phyloP scores from a whole-genome alignment of 768 basidiomycete genomes.

The Sistotremastrum suecicum region DNA sequence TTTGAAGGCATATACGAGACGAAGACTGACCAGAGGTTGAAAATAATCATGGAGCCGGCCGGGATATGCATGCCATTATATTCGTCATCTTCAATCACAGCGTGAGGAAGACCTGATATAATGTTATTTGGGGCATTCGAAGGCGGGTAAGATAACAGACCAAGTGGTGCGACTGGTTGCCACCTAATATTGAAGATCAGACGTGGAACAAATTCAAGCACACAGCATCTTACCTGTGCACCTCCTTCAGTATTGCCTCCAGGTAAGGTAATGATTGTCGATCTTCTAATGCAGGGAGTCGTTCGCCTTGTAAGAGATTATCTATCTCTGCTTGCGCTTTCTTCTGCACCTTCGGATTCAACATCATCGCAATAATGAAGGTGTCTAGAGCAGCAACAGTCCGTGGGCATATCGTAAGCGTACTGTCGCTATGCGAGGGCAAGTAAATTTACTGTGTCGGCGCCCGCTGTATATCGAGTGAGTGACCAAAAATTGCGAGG shows the following conservation, averaged over 20 bases:
- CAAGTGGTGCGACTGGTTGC: too few relatives aligned
- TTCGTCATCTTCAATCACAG: constrained; percentile 6
- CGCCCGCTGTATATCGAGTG: too few relatives aligned
- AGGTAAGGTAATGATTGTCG: constrained; percentile 11
- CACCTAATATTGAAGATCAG: too few relatives aligned
- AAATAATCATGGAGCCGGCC: neutral
- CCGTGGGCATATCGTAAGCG: too few relatives aligned
- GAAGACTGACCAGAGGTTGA: neutral
- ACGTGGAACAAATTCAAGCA: too few relatives aligned
- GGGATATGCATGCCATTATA: constrained; percentile 2
- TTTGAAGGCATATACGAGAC: too few relatives aligned
- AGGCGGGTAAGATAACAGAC: too few relatives aligned
- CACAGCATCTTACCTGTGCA: constrained; percentile 5
- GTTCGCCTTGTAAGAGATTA: constrained; percentile 2
- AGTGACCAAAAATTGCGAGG: too few relatives aligned
- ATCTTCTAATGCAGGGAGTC: constrained; percentile 11
- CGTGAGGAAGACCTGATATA: constrained; percentile 1
- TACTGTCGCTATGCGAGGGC: too few relatives aligned
- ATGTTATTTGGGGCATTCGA: too few relatives aligned
- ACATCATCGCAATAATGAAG: constrained; percentile 6
- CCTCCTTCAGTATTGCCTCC: constrained; percentile 10
- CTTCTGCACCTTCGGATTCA: constrained; percentile 3
- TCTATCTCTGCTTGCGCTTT: constrained; percentile 10
- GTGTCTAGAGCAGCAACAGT: neutral
- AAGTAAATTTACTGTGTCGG: too few relatives aligned